phyloP scores from a whole-genome alignment of 192 early-diverging fungal genomes.

The Pilaira anomala region DNA sequence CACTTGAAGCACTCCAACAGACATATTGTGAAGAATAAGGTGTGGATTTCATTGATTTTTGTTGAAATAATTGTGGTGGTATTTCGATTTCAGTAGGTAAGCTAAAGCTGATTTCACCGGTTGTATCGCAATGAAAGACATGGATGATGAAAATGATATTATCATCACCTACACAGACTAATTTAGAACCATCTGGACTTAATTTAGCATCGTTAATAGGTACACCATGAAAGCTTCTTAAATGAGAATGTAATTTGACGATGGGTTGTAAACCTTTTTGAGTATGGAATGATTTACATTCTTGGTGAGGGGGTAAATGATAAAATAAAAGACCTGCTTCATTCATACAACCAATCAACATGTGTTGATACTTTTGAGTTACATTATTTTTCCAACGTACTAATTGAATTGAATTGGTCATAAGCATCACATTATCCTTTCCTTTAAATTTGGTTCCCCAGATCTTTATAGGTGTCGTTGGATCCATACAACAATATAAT shows the following conservation, averaged over 20 bases:
- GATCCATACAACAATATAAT: conserved; percentile 38
- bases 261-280: not conserved
- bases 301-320: conserved; percentile 21
- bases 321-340: conserved; percentile 31
- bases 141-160: conserved; percentile 33
- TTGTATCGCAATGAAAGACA: conserved; percentile 17
- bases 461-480: conserved; percentile 22
- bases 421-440: conserved; percentile 19
- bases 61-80: conserved; percentile 8
- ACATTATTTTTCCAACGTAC: conserved; percentile 21
- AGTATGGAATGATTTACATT: conserved; percentile 7
- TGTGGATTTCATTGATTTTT: not conserved
- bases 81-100: conserved; percentile 14
- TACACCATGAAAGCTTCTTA: conserved; percentile 22
- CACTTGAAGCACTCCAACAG: conserved; percentile 41
- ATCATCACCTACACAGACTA: conserved; percentile 46
- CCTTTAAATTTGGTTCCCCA: conserved; percentile 33
- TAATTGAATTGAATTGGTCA: conserved; percentile 29
- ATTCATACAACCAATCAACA: conserved; percentile 31
- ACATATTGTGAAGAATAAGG: conserved; percentile 42
- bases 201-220: conserved; percentile 45
- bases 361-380: conserved; percentile 9
- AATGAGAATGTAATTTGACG: conserved; percentile 3
- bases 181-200: conserved; percentile 41
- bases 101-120: conserved; percentile 18